Evolutionary conservation across 495 filamentous ascomycete genomes (phyloP).

Genomic region (Darksidea phi): DNA sequence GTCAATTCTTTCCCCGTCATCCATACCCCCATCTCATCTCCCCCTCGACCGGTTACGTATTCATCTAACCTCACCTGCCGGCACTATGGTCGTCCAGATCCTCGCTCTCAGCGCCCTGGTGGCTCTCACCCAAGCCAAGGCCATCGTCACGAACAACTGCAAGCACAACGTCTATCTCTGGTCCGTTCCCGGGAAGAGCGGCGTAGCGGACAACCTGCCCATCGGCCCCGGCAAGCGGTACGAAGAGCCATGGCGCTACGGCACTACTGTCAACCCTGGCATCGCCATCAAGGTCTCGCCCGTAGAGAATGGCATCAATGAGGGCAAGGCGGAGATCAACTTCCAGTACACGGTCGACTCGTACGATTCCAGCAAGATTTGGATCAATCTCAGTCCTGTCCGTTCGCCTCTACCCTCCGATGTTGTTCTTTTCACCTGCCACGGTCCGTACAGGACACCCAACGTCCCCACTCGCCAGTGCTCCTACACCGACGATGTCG

Average conservation of each 20-base stretch:
- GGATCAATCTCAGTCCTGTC: slow-evolving; percentile 18
- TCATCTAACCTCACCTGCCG: slow-evolving; percentile 2
- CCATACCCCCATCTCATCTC: background rate
- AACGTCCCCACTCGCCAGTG: slow-evolving; percentile 17
- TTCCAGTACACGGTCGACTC: slow-evolving; percentile 23
- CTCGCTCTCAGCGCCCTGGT: slow-evolving; percentile 11
- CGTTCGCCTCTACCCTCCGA: slow-evolving; percentile 2
- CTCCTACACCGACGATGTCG: slow-evolving; percentile 17
- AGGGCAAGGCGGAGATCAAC: slow-evolving; percentile 13
- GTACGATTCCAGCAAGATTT: slow-evolving; percentile 11
- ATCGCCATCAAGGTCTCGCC: slow-evolving; percentile 45
- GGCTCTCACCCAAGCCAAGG: slow-evolving; percentile 48
- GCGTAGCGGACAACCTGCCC: background rate
- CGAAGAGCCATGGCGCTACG: slow-evolving; percentile 16
- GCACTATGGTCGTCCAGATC: slow-evolving; percentile 13
- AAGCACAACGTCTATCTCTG: slow-evolving; percentile 51
- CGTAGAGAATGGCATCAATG: slow-evolving; percentile 41
- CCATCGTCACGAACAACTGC: slow-evolving; percentile 56
- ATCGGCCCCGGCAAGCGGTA: slow-evolving; percentile 7
- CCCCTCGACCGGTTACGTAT: background rate
- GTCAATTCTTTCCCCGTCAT: background rate
- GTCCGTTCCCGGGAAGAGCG: slow-evolving; percentile 46
- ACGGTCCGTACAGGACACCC: slow-evolving; percentile 9
- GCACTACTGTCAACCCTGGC: slow-evolving; percentile 18
- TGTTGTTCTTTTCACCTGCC: slow-evolving; percentile 14